Conservation (phyloP, 805 yeast species). For the Ogataea glucozyma region DNA sequence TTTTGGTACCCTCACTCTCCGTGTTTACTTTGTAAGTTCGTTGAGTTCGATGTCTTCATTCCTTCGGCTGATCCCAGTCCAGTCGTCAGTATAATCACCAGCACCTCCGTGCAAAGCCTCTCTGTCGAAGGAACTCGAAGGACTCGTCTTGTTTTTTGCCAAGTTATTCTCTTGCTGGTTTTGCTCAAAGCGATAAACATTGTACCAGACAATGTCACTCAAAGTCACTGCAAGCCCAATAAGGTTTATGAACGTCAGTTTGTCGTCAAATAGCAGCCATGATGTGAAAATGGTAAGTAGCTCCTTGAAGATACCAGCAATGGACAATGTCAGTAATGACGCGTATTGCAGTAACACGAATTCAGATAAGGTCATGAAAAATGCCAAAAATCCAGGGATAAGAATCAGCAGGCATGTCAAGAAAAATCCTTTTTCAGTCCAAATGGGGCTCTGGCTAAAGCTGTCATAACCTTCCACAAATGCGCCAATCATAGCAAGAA, state of each 20-base stretch:
- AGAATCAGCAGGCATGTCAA: conserved; percentile 59
- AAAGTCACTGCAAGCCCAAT: conserved; percentile 76
- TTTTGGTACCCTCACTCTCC: neutral
- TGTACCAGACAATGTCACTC: conserved; percentile 80
- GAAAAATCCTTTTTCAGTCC: conserved; percentile 61
- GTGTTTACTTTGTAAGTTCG: conserved; percentile 13
- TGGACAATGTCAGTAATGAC: conserved; percentile 79
- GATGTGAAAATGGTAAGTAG: conserved; percentile 73
- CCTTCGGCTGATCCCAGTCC: neutral
- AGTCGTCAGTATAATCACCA: conserved; percentile 3
- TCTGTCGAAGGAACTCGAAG: conserved; percentile 12
- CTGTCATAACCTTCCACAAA: conserved; percentile 65
- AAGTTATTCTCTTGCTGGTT: conserved; percentile 12
- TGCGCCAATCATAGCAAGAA: conserved; percentile 62
- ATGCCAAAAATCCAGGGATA: conserved; percentile 85
- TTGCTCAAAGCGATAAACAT: conserved; percentile 56
- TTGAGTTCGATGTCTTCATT: conserved; percentile 20
- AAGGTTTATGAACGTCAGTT: conserved; percentile 62
- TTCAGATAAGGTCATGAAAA: conserved; percentile 86
- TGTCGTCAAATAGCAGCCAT: conserved; percentile 75
- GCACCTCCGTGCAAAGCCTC: neutral
- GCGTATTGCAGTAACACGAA: conserved; percentile 80
- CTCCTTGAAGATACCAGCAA: conserved; percentile 94
- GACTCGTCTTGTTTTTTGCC: conserved; percentile 13
- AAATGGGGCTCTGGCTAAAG: conserved; percentile 56